Evolutionary conservation across 176 grass and related monocot genomes (phyloP), one percentile per base, ranked within the genome.

Genomic region (Oryza meyeriana): DNA sequence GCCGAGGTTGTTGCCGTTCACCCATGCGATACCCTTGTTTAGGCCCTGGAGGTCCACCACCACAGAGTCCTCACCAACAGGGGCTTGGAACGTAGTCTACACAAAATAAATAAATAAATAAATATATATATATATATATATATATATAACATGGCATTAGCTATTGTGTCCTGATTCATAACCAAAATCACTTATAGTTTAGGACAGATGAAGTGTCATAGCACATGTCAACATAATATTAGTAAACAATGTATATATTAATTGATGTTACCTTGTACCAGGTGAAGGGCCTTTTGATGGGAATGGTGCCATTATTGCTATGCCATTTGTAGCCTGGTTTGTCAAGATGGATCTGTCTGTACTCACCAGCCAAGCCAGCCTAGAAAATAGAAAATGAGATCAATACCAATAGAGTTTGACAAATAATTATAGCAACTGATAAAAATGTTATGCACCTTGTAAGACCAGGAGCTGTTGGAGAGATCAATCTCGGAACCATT

Each of bases 291-390:
- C 88, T 69, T 34, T 90, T 81, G 10, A 72, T 81, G 0, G 88
- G 89, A 71, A 92, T 77, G 76, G 58, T 69, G 24, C 81, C 76
- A 39, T 77, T 90, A 18, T 66, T 29, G 63, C 65, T 75, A 0
- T 1, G 25, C 89, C 87, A 94, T 71, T 72, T 76, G 61, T 78
- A 29, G 8, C 74, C 67, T 1, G 41, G 57, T 14, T 83, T 69
- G 47, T 84, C 81, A 14, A 91, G 84, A 39, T 97, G 72, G 13
- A 94, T 61, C 17, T 92, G 64, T 34, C 82, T 78, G 29, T 80
- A 69, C 77, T 94, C 92, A 41, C 95, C 79, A n/a, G 81, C 74
- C 40, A 97, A 81, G 0, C 95, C 95, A 55, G 83, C 69, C 93
- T 95, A 66, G 0, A 81, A 50, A 22, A 28, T 10, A 61, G 1